These are phyloP conservation scores for Penicillium turbatum DNA, from an alignment of 495 filamentous ascomycete genomes.

Conservation along the genomic window DNA sequence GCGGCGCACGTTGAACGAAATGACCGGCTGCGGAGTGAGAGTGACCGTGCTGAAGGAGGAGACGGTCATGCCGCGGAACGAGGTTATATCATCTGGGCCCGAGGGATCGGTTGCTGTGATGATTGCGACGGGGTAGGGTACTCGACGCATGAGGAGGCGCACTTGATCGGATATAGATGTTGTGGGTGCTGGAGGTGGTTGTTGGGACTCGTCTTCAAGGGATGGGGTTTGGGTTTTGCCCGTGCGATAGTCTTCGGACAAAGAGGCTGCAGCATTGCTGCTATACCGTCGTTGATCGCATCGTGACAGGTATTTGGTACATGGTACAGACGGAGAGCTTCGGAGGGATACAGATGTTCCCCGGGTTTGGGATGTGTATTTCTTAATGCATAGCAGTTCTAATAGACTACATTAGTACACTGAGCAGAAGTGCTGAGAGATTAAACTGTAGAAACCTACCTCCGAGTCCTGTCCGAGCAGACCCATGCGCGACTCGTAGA, in stretches of 20 bases:
- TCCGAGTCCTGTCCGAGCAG: slow-evolving; percentile 22
- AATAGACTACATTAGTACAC: neutral
- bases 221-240: neutral
- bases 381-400: slow-evolving; percentile 4
- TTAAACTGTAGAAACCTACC: slow-evolving; percentile 9
- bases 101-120: slow-evolving; percentile 49
- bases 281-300: slow-evolving; percentile 10
- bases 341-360: neutral
- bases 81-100: slow-evolving; percentile 18
- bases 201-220: neutral
- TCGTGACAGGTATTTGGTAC: slow-evolving; percentile 2
- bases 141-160: slow-evolving; percentile 62
- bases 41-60: slow-evolving; percentile 79
- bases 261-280: slow-evolving; percentile 16
- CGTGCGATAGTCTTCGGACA: neutral
- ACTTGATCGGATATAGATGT: slow-evolving; percentile 39
- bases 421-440: neutral
- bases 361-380: neutral
- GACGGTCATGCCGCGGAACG: slow-evolving; percentile 65
- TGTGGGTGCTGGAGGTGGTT: neutral
- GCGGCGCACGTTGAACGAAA: slow-evolving; percentile 74
- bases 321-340: slow-evolving; percentile 5
- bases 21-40: slow-evolving; percentile 58
- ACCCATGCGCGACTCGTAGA: slow-evolving; percentile 22
- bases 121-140: slow-evolving; percentile 71